Evolutionary conservation across 306 rosid genomes (phyloP), one percentile per base, ranked within the genome.

Genomic region (Argentina anserina): DNA sequence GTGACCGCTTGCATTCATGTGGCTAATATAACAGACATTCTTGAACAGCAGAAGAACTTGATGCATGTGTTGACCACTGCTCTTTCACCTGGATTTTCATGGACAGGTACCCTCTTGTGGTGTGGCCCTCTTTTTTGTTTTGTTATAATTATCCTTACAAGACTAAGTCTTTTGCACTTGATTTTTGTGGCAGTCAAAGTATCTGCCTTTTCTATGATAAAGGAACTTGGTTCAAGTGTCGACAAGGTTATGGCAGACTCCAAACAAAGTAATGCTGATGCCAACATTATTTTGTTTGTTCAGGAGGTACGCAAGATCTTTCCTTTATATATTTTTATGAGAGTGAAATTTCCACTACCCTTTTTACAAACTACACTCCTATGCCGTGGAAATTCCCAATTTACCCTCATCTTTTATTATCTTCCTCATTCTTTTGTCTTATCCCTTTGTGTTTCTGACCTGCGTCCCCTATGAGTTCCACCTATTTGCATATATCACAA

Each of bases 1-100:
- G 69, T 93, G 78, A 91, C 88, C 74, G 84, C 97, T 77, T 84
- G 96, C 84, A 88, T 93, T 80, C 89, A 77, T 46, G 92, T 87
- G 72, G 97, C 97, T 61, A 76, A 78, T 69, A 31, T 89, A 79
- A 75, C 81, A 80, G 92, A 91, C 77, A 80, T 91, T 84, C 81
- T 91, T 71, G 90, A 81, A 74, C 88, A 84, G 70, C 90, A 86
- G 41, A 87, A 91, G 86, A 80, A 81, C 80, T 69, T 93, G 74
- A 34, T 86, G 67, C 85, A 85, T 49, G 69, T 93, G 78, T 84
- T 78, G 43, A 71, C 82, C 23, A 49, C 87, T 55, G 84, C 85
- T 71, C 70, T 93, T 66, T 81, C 82, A 63, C 87, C 86, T 65
- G 91, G 85, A 61, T 82, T 87, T 82, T 88, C 89, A 81, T 91